These are phyloP conservation scores for Stenogyne calaminthoides DNA, from an alignment of 305 asterid species.

Conservation along the genomic window DNA sequence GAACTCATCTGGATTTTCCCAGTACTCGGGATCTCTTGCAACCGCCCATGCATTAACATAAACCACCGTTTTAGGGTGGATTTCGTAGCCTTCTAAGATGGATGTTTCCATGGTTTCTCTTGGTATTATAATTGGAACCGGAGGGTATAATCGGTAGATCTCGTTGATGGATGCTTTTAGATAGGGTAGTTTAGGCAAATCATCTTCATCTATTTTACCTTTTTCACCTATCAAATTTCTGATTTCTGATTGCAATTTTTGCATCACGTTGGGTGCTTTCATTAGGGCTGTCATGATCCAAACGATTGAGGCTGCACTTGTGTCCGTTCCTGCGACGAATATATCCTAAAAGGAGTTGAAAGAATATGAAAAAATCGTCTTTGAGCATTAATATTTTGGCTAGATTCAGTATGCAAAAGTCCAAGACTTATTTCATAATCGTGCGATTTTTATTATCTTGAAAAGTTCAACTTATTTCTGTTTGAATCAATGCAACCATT, in stretches of 20 bases:
- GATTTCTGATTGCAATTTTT: conserved; percentile 12
- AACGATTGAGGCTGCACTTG: not conserved
- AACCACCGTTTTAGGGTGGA: not conserved
- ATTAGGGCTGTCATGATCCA: conserved; percentile 25
- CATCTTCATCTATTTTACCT: not conserved
- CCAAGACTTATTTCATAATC: too few species aligned
- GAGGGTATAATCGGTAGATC: not conserved
- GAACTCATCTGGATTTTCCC: not conserved
- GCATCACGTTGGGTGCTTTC: conserved; percentile 4
- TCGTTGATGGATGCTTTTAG: not conserved
- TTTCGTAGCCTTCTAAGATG: not conserved
- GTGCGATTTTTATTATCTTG: too few species aligned
- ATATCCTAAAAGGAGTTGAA: not conserved
- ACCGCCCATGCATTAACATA: not conserved
- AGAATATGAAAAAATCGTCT: too few species aligned
- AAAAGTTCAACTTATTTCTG: too few species aligned
- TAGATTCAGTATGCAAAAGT: too few species aligned
- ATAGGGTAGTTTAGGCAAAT: not conserved
- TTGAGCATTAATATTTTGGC: too few species aligned
- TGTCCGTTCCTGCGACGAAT: not conserved
- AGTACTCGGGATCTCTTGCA: not conserved
- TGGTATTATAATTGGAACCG: not conserved
- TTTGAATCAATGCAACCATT: too few species aligned
- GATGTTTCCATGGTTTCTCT: not conserved
- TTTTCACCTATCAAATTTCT: not conserved